A percentile compares a stretch with the other conserved stretches of the same genome.
These are phyloP conservation scores for Infundibulicybe gibba DNA, from an alignment of 768 basidiomycete genomes.

Conservation along the genomic window DNA sequence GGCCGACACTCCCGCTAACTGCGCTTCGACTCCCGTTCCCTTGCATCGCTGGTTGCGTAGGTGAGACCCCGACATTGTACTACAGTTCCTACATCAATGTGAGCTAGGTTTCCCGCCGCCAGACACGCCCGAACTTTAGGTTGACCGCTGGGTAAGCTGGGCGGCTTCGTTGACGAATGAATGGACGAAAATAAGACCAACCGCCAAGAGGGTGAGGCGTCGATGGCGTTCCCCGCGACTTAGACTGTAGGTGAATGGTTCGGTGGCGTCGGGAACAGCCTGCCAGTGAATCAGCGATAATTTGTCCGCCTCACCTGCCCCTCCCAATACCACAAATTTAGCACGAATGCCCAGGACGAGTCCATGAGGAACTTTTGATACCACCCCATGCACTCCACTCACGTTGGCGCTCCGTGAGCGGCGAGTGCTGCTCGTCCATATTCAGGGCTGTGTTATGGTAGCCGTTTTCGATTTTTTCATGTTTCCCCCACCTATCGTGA, in stretches of 20 bases:
- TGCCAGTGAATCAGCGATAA: neutral
- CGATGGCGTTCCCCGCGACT: slow-evolving; percentile 9
- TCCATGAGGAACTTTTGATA: slow-evolving; percentile 10
- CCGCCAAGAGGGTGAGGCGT: slow-evolving; percentile 7
- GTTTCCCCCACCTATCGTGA: too few relatives aligned
- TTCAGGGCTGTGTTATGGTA: too few relatives aligned
- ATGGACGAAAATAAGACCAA: neutral
- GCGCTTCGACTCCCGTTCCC: neutral
- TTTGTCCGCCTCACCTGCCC: too few relatives aligned
- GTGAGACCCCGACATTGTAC: neutral
- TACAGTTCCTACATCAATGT: neutral
- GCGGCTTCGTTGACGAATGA: neutral
- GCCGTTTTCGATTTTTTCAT: too few relatives aligned
- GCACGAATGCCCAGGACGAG: slow-evolving; percentile 8
- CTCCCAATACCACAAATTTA: neutral
- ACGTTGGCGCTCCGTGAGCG: slow-evolving; percentile 2
- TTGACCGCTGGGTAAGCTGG: neutral
- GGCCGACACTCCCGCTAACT: neutral
- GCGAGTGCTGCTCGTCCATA: neutral
- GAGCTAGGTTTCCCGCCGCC: neutral
- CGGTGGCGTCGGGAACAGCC: neutral
- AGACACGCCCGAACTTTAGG: too few relatives aligned
- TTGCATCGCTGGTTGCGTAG: neutral
- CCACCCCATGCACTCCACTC: slow-evolving; percentile 6
- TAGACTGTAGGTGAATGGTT: slow-evolving; percentile 8